Evolutionary conservation across 2,329 filamentous ascomycete species (phyloP).

Genomic region (Calycina herbarum): DNA sequence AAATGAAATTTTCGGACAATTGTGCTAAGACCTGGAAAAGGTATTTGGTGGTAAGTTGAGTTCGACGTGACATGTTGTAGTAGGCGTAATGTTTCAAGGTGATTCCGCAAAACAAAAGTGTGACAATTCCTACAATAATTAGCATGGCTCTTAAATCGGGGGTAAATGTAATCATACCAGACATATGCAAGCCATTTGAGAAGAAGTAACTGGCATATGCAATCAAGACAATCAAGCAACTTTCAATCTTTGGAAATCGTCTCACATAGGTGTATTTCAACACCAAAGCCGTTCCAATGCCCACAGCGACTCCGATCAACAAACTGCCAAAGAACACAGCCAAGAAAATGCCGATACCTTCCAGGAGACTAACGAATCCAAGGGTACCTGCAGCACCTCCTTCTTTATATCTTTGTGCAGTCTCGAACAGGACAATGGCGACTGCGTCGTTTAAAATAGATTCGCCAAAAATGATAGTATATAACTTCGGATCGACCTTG

Average conservation of each 20-base stretch:
- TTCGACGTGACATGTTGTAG: slow-evolving; percentile 98
- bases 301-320: slow-evolving; percentile 83
- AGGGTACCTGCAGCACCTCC: slow-evolving; percentile 68
- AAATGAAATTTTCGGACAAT: slow-evolving; percentile 98
- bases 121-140: slow-evolving; percentile 66
- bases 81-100: slow-evolving; percentile 99
- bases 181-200: slow-evolving; percentile 93
- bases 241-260: slow-evolving; percentile 93
- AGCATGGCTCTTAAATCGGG: neutral
- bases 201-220: slow-evolving; percentile 98
- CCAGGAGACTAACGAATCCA: slow-evolving; percentile 79
- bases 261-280: slow-evolving; percentile 95
- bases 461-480: slow-evolving; percentile 98
- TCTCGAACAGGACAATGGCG: slow-evolving; percentile 97
- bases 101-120: slow-evolving; percentile 94
- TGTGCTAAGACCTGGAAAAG: slow-evolving; percentile 94
- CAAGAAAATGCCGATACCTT: slow-evolving; percentile 92
- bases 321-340: slow-evolving; percentile 94
- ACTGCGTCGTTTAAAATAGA: slow-evolving; percentile 98
- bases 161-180: slow-evolving; percentile 63
- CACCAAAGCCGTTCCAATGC: slow-evolving; percentile 80
- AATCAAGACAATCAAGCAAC: slow-evolving; percentile 88
- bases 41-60: slow-evolving; percentile 96
- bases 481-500: slow-evolving; percentile 97
- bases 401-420: slow-evolving; percentile 86